Evolutionary conservation across 2,329 filamentous ascomycete species (phyloP), one percentile per base, ranked within the genome.

Genomic region (Curvularia sp.): DNA sequence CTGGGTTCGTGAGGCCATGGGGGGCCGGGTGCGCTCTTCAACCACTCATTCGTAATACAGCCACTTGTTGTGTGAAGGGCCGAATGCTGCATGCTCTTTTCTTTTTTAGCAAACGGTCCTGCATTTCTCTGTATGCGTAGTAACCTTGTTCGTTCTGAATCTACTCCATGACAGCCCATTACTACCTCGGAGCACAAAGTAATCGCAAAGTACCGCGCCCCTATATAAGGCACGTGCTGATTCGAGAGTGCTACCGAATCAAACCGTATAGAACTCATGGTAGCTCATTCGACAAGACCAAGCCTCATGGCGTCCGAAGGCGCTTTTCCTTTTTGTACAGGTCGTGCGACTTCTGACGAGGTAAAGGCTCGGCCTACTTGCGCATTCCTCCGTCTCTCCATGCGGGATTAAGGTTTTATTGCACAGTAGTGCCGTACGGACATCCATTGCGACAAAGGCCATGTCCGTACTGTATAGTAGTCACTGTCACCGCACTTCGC

Each of bases 321-420:
- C 62, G 59, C 53, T 59, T 59, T 59, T 23, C 50, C 50, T 30
- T 39, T 61, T 34, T 54, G 21, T 23, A 41, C 56, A 34, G 47
- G 48, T 64, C 54, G 66, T 66, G 62, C 55, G 51, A 64, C 66
- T 46, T 51, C 53, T 62, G 59, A 69, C 56, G 59, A 59, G 52
- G 34, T 59, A 43, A 36, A 49, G 18, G 13, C 27, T 32, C 47
- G 47, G 34, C 47, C 47, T 38, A 45, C 53, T 61, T 47, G 38
- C 57, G 60, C 60, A 51, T 58, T 49, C 36, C 45, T 49, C 39
- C 46, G 36, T 55, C 55, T 27, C 57, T 51, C 30, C 25, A 48
- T 36, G 59, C 49, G 53, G 51, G 43, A 53, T 61, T 55, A 60
- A 61, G 56, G 45, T 69, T 67, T 60, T 51, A 57, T 15, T 36